Evolutionary conservation across 768 basidiomycete species (phyloP).

Genomic region (Rubroboletus satanas): DNA sequence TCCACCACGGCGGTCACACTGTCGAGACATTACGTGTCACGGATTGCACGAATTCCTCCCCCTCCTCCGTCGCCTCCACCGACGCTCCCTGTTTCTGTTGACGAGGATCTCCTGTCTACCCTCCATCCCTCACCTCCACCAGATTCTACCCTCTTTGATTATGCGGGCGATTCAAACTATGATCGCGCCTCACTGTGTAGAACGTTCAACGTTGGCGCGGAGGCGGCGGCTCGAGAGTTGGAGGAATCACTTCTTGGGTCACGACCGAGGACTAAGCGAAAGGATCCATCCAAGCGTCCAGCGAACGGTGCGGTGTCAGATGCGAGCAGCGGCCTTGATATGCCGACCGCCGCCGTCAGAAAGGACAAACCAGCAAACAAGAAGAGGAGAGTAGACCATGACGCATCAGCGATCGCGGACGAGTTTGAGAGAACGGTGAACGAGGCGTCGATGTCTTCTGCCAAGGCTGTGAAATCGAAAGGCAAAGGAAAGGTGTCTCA

Average conservation of each 20-base stretch:
- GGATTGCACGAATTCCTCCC: constrained; percentile 44
- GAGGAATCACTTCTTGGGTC: constrained; percentile 53
- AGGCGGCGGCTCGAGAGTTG: constrained; percentile 55
- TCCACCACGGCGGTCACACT: constrained; percentile 48
- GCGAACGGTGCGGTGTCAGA: constrained; percentile 51
- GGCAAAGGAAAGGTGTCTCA: constrained; percentile 48
- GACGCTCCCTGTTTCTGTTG: constrained; percentile 27
- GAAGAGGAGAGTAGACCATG: constrained; percentile 57
- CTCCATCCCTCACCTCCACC: constrained; percentile 36
- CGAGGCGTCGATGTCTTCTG: constrained; percentile 36
- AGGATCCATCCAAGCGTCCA: constrained; percentile 47
- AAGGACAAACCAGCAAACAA: constrained; percentile 49
- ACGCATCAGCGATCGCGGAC: constrained; percentile 38
- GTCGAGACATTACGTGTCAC: constrained; percentile 36
- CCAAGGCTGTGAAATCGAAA: constrained; percentile 39
- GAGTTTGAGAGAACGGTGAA: constrained; percentile 45
- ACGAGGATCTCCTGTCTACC: constrained; percentile 36
- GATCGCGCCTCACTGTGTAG: constrained; percentile 20
- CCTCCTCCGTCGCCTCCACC: constrained; percentile 39
- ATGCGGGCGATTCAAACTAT: constrained; percentile 23
- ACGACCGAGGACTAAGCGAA: constrained; percentile 36
- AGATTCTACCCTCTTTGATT: constrained; percentile 30
- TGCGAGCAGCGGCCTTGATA: constrained; percentile 55
- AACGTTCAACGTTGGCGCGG: constrained; percentile 35
- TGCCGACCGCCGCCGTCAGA: constrained; percentile 32